phyloP scores from a whole-genome alignment of 1,139 yeast species.

The Saccharomyces pastorianus region DNA sequence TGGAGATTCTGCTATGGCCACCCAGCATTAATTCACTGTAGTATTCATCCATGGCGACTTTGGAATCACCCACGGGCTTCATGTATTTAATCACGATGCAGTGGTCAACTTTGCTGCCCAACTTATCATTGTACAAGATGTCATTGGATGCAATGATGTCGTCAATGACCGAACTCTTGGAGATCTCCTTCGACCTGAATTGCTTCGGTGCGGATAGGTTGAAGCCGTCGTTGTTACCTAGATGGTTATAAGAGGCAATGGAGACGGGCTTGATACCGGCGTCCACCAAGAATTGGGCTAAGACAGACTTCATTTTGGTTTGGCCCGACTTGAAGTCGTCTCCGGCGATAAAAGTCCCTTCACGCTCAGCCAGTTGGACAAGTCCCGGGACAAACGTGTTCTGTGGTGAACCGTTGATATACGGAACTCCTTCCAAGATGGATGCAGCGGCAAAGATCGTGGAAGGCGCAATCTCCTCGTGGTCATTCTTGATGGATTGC shows the following conservation, averaged over 20 bases:
- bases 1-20: conserved; percentile 88
- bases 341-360: conserved; percentile 81
- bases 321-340: conserved; percentile 97
- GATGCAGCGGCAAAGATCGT: conserved; percentile 90
- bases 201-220: conserved; percentile 90
- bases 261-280: conserved; percentile 95
- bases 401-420: conserved; percentile 95
- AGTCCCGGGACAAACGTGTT: conserved; percentile 96
- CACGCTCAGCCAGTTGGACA: conserved; percentile 75
- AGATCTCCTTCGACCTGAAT: conserved; percentile 90
- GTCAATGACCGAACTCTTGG: conserved; percentile 87
- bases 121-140: conserved; percentile 73
- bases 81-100: conserved; percentile 92
- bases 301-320: conserved; percentile 87
- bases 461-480: conserved; percentile 81
- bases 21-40: conserved; percentile 95
- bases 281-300: conserved; percentile 92
- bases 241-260: conserved; percentile 90
- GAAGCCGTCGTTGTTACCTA: conserved; percentile 94
- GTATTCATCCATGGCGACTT: conserved; percentile 98
- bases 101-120: conserved; percentile 78
- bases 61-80: conserved; percentile 91
- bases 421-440: conserved; percentile 78
- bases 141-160: conserved; percentile 88
- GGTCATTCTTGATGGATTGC: conserved; percentile 66